These are phyloP conservation scores for Aspergillus sclerotiicarbonarius DNA, from an alignment of 495 filamentous ascomycete species.

Conservation along the genomic window DNA sequence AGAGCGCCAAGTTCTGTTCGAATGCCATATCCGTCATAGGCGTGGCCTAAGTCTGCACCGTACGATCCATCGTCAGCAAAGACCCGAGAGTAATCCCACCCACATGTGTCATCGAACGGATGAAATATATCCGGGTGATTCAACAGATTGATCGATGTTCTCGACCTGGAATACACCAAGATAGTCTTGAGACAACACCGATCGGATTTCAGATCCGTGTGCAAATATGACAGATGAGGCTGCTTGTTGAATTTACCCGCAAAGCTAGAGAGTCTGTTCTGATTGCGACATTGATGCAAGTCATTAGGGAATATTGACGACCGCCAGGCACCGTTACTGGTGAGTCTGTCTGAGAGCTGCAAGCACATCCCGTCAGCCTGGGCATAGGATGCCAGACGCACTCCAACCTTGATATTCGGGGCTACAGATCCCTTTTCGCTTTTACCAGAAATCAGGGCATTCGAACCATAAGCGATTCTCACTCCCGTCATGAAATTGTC, in stretches of 20 bases:
- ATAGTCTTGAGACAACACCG: conserved; percentile 14
- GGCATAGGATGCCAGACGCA: conserved; percentile 56
- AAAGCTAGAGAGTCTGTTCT: conserved; percentile 8
- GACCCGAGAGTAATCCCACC: conserved; percentile 29
- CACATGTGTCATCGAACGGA: conserved; percentile 26
- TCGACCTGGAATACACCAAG: conserved; percentile 16
- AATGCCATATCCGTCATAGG: conserved; percentile 22
- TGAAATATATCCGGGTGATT: conserved; percentile 28
- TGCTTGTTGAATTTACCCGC: conserved; percentile 25
- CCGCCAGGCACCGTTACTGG: conserved; percentile 57
- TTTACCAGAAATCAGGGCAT: conserved; percentile 12
- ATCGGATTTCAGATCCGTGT: background rate
- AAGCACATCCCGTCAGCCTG: conserved; percentile 56
- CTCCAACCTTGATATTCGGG: conserved; percentile 49
- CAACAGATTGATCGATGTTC: conserved; percentile 13
- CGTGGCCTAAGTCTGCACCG: conserved; percentile 4
- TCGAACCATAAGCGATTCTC: conserved; percentile 19
- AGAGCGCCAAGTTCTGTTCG: conserved; percentile 17
- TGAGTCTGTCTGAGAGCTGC: conserved; percentile 52
- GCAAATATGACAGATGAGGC: conserved; percentile 10
- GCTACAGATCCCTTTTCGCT: conserved; percentile 29
- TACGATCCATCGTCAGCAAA: conserved; percentile 21
- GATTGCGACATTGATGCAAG: conserved; percentile 21
- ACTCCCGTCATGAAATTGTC: conserved; percentile 23
- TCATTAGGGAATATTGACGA: conserved; percentile 59